Base-by-base conservation (phyloP, 805 yeast species). In the Wickerhamia fluorescens region DNA sequence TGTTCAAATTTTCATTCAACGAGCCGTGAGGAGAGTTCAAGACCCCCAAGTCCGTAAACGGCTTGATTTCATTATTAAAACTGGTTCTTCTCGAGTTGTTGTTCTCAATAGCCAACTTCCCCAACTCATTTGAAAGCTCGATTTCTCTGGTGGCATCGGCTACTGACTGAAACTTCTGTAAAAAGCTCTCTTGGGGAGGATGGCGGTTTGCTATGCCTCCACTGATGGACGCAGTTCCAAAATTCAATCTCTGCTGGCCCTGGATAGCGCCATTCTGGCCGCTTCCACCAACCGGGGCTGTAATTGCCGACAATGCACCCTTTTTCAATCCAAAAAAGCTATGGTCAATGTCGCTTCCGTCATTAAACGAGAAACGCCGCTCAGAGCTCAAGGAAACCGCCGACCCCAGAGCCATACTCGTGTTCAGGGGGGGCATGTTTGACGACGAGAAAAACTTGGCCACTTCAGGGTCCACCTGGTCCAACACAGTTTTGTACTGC, bases 91-190 rank as follows among this genome's bases (percentile, higher is more conserved):
- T 7, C 7, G 20, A 7, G 4, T 56, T 38, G 33, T 46, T 35
- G 37, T 51, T 12, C 37, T 58, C 63, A 14, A 59, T 40, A n/a
- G 53, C 37, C 26, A 60, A 42, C 19, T 43, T 48, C n/a, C 34
- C 64, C 30, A 72, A 44, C 8, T 66, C 68, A 29, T 60, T 58
- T 13, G 68, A 45, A 9, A 67, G 41, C 41, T 77, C 84, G 25
- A 76, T 61, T 40, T 78, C 86, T 42, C 80, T 61, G 0, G 86
- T 78, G 27, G 80, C 78, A 33, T 78, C 84, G 5, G 81, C 78
- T 11, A 78, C 78, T 2, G 74, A 59, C 5, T 78, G 61, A 44
- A 78, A 78, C 51, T 75, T 76, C 37, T 73, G 78, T 37, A 78
- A 55, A 43, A 78, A 78, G 27, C 71, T 60, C 12, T 60, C 68